Evolutionary conservation across 306 rosid genomes (phyloP), one percentile per base, ranked within the genome.

Genomic region (Pterocarpus macrocarpus): DNA sequence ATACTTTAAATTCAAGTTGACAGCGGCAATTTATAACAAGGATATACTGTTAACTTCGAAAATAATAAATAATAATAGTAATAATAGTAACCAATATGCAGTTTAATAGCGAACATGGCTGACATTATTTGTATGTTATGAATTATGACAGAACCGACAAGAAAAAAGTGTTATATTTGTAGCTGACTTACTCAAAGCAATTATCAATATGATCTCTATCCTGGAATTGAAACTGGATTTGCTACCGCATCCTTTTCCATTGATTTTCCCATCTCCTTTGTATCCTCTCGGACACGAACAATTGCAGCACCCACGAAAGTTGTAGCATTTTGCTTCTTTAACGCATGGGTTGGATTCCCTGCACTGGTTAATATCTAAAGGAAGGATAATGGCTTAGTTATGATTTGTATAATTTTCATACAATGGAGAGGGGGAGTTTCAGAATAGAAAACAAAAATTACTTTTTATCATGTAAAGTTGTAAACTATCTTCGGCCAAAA

Each of bases 281-380:
- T 53, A 57, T 4, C 69, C 84, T 16, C 55, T 36, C 0, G 57
- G 69, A 22, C 84, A 73, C 13, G n/a, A 30, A 55, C 84, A 81
- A 0, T 11, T 30, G 52, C 38, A 64, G 17, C 62, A 0, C 34
- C 79, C 84, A 30, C 0, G 44, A 28, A 6, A 2, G n/a, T 73
- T 80, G 5, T 33, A 0, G 68, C 84, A 80, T 55, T 0, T 39
- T 36, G 34, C 73, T 0, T 7, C 50, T 8, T 0, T 2, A 2
- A 0, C 0, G 59, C 88, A 71, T 36, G 1, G 39, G 5, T 64
- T 39, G 4, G 28, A 38, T 47, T 1, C 61, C 55, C 2, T 1
- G 35, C 85, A 81, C 57, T 81, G 83, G 65, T 85, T 4, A 64
- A 17, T 8, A 16, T 85, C 85, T 85, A 13, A 43, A 58, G 28